Evolutionary conservation across 352 stramenopile species (phyloP).

Genomic region (Phytophthora megakarya): DNA sequence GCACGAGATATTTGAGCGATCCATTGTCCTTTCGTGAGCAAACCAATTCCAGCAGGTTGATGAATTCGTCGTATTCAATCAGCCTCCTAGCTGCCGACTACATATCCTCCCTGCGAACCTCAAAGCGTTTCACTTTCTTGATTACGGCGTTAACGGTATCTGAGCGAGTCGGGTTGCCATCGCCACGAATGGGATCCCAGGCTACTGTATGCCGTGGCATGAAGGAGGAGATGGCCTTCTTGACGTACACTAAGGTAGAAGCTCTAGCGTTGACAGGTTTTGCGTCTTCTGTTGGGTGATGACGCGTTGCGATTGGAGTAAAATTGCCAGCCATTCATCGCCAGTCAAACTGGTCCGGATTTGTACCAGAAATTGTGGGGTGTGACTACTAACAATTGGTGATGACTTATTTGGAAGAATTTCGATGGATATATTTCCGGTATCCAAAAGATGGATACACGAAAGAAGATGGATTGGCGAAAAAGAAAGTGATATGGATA

Average conservation of each 20-base stretch:
- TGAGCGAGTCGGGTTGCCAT: slow-evolving; percentile 13
- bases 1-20: neutral
- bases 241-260: slow-evolving; percentile 10
- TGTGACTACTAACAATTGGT: too few relatives aligned
- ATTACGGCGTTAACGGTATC: slow-evolving; percentile 11
- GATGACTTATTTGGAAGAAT: too few relatives aligned
- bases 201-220: neutral
- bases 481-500: too few relatives aligned
- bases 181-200: slow-evolving; percentile 7
- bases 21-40: neutral
- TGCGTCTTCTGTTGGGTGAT: neutral
- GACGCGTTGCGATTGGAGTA: too few relatives aligned
- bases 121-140: slow-evolving; percentile 14
- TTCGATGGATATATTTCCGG: too few relatives aligned
- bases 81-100: slow-evolving; percentile 6
- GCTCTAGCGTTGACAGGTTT: neutral
- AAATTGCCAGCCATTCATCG: too few relatives aligned
- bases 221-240: slow-evolving; percentile 18
- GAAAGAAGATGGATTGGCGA: too few relatives aligned
- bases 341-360: too few relatives aligned
- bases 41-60: slow-evolving; percentile 1
- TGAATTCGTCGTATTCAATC: slow-evolving; percentile 14
- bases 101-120: slow-evolving; percentile 15
- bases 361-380: too few relatives aligned
- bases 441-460: too few relatives aligned